phyloP scores from a whole-genome alignment of 495 filamentous ascomycete species.

The Penicillium simplicissimum region DNA sequence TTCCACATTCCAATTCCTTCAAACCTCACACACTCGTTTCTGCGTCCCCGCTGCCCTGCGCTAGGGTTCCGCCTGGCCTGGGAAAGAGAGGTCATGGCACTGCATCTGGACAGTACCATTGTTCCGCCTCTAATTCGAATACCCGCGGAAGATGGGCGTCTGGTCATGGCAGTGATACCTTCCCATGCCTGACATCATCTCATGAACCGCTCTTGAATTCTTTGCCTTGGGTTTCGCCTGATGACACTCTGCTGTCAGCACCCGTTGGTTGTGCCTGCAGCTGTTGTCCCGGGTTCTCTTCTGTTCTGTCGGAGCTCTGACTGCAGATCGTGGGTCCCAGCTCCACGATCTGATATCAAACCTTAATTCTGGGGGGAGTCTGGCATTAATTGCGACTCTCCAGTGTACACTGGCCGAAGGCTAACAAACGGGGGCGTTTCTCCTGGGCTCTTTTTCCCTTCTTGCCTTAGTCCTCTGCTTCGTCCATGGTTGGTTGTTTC shows the following conservation, averaged over 20 bases:
- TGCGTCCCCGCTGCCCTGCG: background rate
- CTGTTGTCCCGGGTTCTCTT: background rate
- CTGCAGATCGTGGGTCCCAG: background rate
- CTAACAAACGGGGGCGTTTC: background rate
- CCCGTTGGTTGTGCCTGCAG: constrained; percentile 19
- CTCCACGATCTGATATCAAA: background rate
- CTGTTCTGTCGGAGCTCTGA: background rate
- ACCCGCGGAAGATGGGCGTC: background rate
- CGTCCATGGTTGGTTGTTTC: constrained; percentile 16
- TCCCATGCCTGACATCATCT: background rate
- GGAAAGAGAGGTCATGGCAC: background rate
- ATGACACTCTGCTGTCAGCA: constrained; percentile 11
- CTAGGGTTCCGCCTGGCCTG: background rate
- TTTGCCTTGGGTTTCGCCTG: constrained; percentile 6
- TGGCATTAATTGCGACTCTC: background rate
- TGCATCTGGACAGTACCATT: background rate
- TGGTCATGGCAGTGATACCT: background rate
- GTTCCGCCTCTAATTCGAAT: constrained; percentile 11
- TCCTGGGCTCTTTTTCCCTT: constrained; percentile 9
- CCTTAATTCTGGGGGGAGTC: background rate
- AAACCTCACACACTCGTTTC: background rate
- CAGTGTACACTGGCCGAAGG: background rate
- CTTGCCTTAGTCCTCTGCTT: background rate
- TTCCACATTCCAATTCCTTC: background rate
- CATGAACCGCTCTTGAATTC: background rate